Evolutionary conservation across 2,329 filamentous ascomycete genomes (phyloP), one percentile per base, ranked within the genome.

Genomic region (Neocucurbitaria cava): DNA sequence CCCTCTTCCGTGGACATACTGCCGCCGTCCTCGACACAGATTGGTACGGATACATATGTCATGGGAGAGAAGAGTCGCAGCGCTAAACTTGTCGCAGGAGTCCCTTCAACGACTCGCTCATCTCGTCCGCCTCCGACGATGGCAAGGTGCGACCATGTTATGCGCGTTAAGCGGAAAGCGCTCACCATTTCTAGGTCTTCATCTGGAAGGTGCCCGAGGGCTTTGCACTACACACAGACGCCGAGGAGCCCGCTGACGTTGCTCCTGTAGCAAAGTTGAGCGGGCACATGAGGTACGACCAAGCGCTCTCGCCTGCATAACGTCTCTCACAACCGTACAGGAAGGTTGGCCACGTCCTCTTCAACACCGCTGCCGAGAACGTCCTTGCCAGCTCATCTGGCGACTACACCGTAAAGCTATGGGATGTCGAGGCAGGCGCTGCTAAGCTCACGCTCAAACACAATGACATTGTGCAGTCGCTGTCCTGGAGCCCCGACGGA

Each of bases 321-420:
- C 18, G 20, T 26, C 45, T 36, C 67, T 74, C 58, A 73, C 38
- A 33, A 20, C 21, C 3, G 3, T 21, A 57, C 75, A 96, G 94
- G 78, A 99, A 99, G 80, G 92, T 99, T 61, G 95, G 95, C 58
- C 95, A 99, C 77, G 94, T 99, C 64, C 86, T 97, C 49, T 99
- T 98, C 85, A 98, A 99, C 81, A 93, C 95, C 46, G 88, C 94
- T 38, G 95, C 95, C 69, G 92, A 96, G 74, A 96, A 96, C 77
- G 89, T 99, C 65, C 89, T 99, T 46, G 94, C 95, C 49, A 96
- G 93, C 26, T 90, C 94, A 33, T 98, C 95, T 13, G 95, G 94
- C 71, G 95, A 99, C 78, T 93, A 92, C 78, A 92, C 89, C 15
- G 86, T 98, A 79, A 98, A 97, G 82, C 80, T 99, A 48, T 99